phyloP scores from a whole-genome alignment of 2,329 filamentous ascomycete genomes.

The Fusarium sulawesiense region DNA sequence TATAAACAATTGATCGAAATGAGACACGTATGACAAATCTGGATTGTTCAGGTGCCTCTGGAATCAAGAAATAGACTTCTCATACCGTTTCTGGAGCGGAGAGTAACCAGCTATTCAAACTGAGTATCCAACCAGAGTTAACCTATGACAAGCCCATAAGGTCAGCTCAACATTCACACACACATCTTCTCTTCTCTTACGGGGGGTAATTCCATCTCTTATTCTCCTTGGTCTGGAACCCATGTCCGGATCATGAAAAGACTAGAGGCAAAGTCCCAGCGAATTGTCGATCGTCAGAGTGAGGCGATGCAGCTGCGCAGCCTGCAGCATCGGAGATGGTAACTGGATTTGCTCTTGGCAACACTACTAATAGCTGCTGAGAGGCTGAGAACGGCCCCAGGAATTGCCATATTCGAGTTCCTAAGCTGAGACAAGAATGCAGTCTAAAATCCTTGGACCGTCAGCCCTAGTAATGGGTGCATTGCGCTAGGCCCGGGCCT shows the following conservation, averaged over 20 bases:
- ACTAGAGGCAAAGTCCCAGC: neutral
- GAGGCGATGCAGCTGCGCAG: neutral
- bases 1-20: neutral
- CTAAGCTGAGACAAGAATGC: constrained; percentile 15
- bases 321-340: neutral
- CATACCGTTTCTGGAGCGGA: neutral
- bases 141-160: neutral
- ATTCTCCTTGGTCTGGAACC: neutral
- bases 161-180: neutral
- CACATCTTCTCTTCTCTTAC: neutral
- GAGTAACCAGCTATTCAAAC: neutral
- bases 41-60: neutral
- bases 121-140: neutral
- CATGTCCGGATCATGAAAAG: neutral
- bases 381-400: neutral
- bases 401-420: neutral
- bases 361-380: neutral
- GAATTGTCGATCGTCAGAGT: neutral
- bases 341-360: neutral
- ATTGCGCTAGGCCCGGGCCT: constrained; percentile 26
- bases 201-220: neutral
- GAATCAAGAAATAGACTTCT: neutral
- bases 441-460: constrained; percentile 18
- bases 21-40: neutral
- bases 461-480: constrained; percentile 21